Evolutionary conservation across 1,139 yeast genomes (phyloP), one percentile per base, ranked within the genome.

Genomic region (Debaryomycetaceae sp.): DNA sequence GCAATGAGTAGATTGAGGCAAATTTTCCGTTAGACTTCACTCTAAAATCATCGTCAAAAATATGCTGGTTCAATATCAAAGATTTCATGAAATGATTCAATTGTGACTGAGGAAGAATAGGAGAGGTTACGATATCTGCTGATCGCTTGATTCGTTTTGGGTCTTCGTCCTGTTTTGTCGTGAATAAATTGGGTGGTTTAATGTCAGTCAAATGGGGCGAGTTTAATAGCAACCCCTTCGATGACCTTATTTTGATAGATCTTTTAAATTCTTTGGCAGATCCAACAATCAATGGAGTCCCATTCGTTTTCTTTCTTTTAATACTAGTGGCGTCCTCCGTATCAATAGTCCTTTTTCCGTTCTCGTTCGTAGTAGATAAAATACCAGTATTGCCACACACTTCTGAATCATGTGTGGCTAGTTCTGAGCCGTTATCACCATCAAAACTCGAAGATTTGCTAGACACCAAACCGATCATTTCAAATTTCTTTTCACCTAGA

Each of bases 151-250:
- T 54, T 36, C 57, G 50, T 39, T 54, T 55, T 37, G 42, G 43
- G 8, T 45, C 50, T 9, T 36, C 41, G n/a, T 45, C 56, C 24
- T 48, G 49, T 42, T 57, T 52, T 8, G 49, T 30, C 6, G 46
- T 44, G 36, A 55, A 50, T 33, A 47, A 55, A 42, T 62, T 63
- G 6, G 70, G 67, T 23, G 59, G 69, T 44, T 65, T 67, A 20
- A 65, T 49, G 35, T 68, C 70, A 1, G 68, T 66, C 62, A 58
- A 65, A 62, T 55, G 74, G 42, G 58, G 78, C 49, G 57, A 69
- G 51, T 75, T 72, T 2, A 80, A 64, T 35, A 68, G 59, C 38
- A 79, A 65, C 0, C 87, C 87, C 50, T 80, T 79, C 6, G 75
- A 55, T 4, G 70, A 55, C 38, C 80, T 68, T 3, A 68, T 45